phyloP scores from a whole-genome alignment of 2,329 filamentous ascomycete genomes.

The Diaporthe amygdali region DNA sequence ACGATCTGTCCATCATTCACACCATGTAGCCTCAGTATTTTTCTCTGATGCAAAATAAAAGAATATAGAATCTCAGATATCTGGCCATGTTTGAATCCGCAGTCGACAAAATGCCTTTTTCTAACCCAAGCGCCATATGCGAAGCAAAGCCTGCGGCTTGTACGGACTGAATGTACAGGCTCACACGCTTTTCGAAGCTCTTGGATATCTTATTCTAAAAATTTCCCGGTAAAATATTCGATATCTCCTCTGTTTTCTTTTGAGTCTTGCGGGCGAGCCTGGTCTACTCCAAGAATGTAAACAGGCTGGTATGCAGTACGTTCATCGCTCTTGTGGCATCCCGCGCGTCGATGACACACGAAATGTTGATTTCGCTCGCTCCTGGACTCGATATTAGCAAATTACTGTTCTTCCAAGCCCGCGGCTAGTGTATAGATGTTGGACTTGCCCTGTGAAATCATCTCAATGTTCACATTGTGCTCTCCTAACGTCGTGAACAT shows the following conservation, averaged over 20 bases:
- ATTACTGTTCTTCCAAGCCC: not conserved
- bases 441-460: constrained; percentile 92
- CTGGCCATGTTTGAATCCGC: too few species aligned
- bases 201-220: not conserved
- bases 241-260: not conserved
- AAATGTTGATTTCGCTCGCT: constrained; percentile 98
- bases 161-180: not conserved
- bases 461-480: constrained; percentile 95
- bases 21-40: too few species aligned
- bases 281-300: constrained; percentile 86
- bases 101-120: not conserved
- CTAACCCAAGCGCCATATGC: not conserved
- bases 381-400: constrained; percentile 54
- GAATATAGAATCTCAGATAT: too few species aligned
- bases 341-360: constrained; percentile 90
- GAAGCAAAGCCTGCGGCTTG: not conserved
- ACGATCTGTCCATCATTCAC: too few species aligned
- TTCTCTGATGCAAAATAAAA: too few species aligned
- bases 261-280: not conserved
- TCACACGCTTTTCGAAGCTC: not conserved
- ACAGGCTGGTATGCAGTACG: constrained; percentile 94
- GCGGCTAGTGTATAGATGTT: not conserved
- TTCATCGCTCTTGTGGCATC: constrained; percentile 95
- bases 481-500: constrained; percentile 97
- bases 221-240: not conserved